Evolutionary conservation across 2,329 filamentous ascomycete species (phyloP), one percentile per base, ranked within the genome.

Genomic region (Fusarium brevicatenulatum): DNA sequence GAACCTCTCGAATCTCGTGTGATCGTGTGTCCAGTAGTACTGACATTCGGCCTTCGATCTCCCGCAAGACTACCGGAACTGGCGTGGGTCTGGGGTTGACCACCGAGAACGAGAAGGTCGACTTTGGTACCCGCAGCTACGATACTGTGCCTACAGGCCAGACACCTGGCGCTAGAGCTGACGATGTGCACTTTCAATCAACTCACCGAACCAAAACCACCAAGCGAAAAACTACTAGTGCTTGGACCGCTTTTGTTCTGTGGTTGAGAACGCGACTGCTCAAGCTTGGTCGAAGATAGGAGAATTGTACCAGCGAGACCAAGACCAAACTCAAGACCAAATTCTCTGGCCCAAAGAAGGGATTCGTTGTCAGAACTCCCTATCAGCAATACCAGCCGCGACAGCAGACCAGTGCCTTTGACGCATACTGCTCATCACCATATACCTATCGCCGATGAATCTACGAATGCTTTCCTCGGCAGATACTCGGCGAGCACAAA

Each of bases 161-260:
- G 34, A 72, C 71, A 0, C 76, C 79, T 16, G 74, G 74, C 21
- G 66, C 76, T 19, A 76, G 77, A 19, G 83, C 85, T 23, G 83
- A 85, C 23, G 83, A 84, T 6, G 83, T 85, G 23, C 80, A 81
- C 19, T 87, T 88, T 63, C 80, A 84, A 63, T 80, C 81, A 42
- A 82, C 81, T 9, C 79, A 81, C 42, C 82, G 87, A 63, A 82
- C 81, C 65, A 85, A 82, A 75, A 83, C 83, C 12, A 84, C 88
- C 64, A 91, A 91, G 82, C 86, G 84, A 73, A 89, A 87, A 82
- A 91, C 89, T 3, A 88, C 88, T 68, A 85, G 87, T 69, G 86
- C 89, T 43, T 92, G 90, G 89, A 90, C 87, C 12, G 86, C 85
- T 28, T 91, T 92, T 74, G 84, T 91, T 56, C 83, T 92, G 62